phyloP scores from a whole-genome alignment of 1,284 basidiomycete species.

The Sanguinoderma infundibulare region DNA sequence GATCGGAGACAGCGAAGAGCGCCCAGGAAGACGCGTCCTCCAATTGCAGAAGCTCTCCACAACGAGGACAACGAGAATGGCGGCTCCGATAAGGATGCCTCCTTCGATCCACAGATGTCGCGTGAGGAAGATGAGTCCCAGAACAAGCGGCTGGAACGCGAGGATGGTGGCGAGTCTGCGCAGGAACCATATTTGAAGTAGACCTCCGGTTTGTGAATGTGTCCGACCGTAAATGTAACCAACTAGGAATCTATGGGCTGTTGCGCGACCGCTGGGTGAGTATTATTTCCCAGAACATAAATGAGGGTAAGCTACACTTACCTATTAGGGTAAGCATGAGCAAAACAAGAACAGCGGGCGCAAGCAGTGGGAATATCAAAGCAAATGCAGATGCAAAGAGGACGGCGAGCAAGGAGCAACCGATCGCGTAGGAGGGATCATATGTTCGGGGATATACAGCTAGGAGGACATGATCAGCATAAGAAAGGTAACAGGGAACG shows the following conservation, averaged over 20 bases:
- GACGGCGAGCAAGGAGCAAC: slow-evolving; percentile 69
- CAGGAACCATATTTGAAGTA: slow-evolving; percentile 75
- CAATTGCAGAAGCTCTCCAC: slow-evolving; percentile 60
- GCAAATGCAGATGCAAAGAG: slow-evolving; percentile 74
- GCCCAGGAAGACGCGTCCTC: slow-evolving; percentile 54
- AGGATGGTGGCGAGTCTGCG: slow-evolving; percentile 69
- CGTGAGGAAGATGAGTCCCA: slow-evolving; percentile 74
- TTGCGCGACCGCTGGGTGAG: not conserved
- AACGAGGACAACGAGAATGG: slow-evolving; percentile 54
- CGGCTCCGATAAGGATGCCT: slow-evolving; percentile 60
- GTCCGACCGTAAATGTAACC: slow-evolving; percentile 76
- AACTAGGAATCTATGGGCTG: slow-evolving; percentile 76
- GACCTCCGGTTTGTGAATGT: slow-evolving; percentile 71
- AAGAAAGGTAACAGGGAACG: not conserved
- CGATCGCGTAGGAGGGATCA: slow-evolving; percentile 67
- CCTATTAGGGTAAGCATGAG: slow-evolving; percentile 73
- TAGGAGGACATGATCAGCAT: slow-evolving; percentile 33
- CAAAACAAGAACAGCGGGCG: slow-evolving; percentile 69
- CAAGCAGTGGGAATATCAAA: slow-evolving; percentile 78
- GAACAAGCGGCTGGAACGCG: slow-evolving; percentile 71
- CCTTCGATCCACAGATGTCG: slow-evolving; percentile 74
- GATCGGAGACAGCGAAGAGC: slow-evolving; percentile 54
- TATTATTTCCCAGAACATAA: too few relatives aligned
- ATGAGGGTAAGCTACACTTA: slow-evolving; percentile 34
- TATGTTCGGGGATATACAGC: slow-evolving; percentile 76